Conservation (phyloP, 495 filamentous ascomycete genomes). For the Venustampulla echinocandica region DNA sequence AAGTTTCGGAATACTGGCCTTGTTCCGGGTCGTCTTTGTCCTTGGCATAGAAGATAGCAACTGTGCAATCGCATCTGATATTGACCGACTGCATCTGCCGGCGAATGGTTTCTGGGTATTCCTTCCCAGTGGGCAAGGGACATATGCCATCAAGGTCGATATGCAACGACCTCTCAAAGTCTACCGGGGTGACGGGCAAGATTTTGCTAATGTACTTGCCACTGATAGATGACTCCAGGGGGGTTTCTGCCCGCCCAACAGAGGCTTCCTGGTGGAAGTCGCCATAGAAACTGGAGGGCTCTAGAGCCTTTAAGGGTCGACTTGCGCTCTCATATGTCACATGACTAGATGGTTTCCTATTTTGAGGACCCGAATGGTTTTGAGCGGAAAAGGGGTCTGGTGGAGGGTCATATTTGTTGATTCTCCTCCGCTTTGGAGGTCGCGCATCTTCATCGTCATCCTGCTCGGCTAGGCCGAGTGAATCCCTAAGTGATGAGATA, state of each 20-base stretch:
- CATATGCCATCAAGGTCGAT: constrained; percentile 41
- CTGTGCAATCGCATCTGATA: constrained; percentile 6
- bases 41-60: constrained; percentile 14
- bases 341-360: constrained; percentile 12
- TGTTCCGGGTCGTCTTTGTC: no score
- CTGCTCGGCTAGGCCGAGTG: background rate
- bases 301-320: background rate
- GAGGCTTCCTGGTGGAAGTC: constrained; percentile 13
- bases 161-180: constrained; percentile 32
- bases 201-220: constrained; percentile 21
- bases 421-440: constrained; percentile 17
- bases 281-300: constrained; percentile 1
- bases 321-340: constrained; percentile 10
- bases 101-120: no score
- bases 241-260: background rate
- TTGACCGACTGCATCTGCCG: no score
- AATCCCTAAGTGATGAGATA: constrained; percentile 7
- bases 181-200: constrained; percentile 21
- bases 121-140: no score
- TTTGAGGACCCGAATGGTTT: background rate
- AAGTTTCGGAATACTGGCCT: constrained; percentile 8
- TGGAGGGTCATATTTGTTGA: background rate
- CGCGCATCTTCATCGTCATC: constrained; percentile 7
- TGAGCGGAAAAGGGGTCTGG: background rate
- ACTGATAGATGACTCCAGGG: no score